Conservation (phyloP, 441 rosid genomes). For the Breynia disticha region DNA sequence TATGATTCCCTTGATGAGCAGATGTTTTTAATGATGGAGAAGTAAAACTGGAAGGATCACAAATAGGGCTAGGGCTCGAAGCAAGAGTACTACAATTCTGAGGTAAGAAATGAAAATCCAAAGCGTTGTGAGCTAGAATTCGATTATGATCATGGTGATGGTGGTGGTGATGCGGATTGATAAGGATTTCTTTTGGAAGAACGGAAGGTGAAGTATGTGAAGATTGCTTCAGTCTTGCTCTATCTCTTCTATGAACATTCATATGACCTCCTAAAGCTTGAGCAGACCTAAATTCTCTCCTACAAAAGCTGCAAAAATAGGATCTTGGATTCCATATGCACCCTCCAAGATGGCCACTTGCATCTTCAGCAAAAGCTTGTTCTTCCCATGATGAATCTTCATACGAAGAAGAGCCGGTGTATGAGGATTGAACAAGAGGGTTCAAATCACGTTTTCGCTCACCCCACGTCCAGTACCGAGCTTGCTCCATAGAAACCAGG, state of each 20-base stretch:
- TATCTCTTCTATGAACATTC: constrained; percentile 96
- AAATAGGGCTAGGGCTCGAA: constrained; percentile 64
- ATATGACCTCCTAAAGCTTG: constrained; percentile 98
- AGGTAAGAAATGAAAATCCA: constrained; percentile 32
- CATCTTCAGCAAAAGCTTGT: constrained; percentile 88
- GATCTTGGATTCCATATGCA: constrained; percentile 96
- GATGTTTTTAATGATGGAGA: constrained; percentile 34
- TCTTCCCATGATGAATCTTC: constrained; percentile 96
- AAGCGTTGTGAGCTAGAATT: constrained; percentile 25
- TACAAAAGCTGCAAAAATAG: constrained; percentile 87
- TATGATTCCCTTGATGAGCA: constrained; percentile 28
- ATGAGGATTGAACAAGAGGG: constrained; percentile 23
- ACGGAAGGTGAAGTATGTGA: constrained; percentile 16
- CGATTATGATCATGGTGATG: constrained; percentile 17
- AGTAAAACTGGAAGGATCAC: constrained; percentile 24
- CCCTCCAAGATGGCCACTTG: constrained; percentile 63
- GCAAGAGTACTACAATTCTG: constrained; percentile 17
- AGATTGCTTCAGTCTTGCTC: constrained; percentile 80
- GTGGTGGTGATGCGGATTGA: constrained; percentile 18
- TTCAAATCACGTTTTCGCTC: constrained; percentile 26
- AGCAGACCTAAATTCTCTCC: constrained; percentile 88
- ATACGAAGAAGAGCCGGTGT: constrained; percentile 8
- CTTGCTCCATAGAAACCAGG: constrained; percentile 30
- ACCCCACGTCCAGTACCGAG: constrained; percentile 41
- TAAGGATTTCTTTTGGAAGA: constrained; percentile 22